Evolutionary conservation across 768 basidiomycete species (phyloP).

Genomic region (Lanmaoa pseudosensibilis): DNA sequence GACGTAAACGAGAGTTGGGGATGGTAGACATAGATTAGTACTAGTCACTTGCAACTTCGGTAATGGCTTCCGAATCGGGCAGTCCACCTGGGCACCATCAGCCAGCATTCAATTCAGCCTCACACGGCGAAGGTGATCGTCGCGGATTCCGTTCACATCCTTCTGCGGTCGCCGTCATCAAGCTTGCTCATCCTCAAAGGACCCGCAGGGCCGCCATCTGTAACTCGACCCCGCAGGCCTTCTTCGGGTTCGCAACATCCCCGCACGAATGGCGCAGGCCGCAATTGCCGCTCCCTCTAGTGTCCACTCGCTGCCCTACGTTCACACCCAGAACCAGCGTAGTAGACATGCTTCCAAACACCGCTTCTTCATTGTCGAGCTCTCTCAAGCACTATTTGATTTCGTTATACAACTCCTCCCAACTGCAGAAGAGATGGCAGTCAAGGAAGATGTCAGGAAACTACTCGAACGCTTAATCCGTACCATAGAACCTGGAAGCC

Average conservation of each 20-base stretch:
- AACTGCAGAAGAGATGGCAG: conserved; percentile 83
- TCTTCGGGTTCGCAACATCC: neutral
- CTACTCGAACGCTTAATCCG: conserved; percentile 93
- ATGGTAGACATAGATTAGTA: neutral
- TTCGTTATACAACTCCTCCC: conserved; percentile 93
- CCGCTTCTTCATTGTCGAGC: conserved; percentile 67
- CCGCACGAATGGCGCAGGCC: conserved; percentile 30
- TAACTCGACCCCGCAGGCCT: conserved; percentile 1
- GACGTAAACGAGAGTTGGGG: neutral
- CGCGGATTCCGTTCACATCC: conserved; percentile 25
- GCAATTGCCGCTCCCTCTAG: conserved; percentile 20
- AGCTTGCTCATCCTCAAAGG: conserved; percentile 3
- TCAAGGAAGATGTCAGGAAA: conserved; percentile 96
- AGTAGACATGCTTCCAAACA: conserved; percentile 45
- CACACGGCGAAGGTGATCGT: conserved; percentile 30
- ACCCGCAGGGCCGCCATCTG: conserved; percentile 1
- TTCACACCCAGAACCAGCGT: conserved; percentile 37
- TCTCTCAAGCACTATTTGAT: conserved; percentile 89
- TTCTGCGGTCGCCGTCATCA: conserved; percentile 12
- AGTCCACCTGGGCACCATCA: conserved; percentile 19
- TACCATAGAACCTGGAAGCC: conserved; percentile 89
- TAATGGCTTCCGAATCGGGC: conserved; percentile 30
- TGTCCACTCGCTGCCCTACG: conserved; percentile 28
- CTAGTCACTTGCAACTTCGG: neutral
- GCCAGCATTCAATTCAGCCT: conserved; percentile 17